Percentiles rank a stretch among this genome's conserved stretches.
Evolutionary conservation across 257 asterid genomes (phyloP).

Genomic region (Petunia secreta): DNA sequence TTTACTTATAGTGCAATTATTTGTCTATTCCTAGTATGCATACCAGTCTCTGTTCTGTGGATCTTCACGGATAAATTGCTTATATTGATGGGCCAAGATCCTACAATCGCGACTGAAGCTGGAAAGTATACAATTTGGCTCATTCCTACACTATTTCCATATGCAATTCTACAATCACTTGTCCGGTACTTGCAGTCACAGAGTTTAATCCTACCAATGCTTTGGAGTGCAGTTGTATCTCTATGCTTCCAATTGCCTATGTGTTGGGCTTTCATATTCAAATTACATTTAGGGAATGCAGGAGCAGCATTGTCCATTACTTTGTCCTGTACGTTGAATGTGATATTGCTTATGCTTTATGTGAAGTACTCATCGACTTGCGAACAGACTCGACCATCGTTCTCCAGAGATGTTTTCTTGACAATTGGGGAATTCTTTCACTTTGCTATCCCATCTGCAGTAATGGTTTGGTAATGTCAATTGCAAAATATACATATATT

Average conservation of each 20-base stretch:
- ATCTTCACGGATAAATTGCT: slow-evolving; percentile 59
- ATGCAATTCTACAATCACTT: slow-evolving; percentile 25
- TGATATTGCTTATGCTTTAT: too few relatives aligned
- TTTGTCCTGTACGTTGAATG: too few relatives aligned
- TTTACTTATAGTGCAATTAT: too few relatives aligned
- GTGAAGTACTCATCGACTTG: too few relatives aligned
- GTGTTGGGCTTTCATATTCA: too few relatives aligned
- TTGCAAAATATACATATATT: neutral
- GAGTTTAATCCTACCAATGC: too few relatives aligned
- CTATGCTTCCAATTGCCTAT: too few relatives aligned
- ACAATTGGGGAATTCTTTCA: slow-evolving; percentile 55
- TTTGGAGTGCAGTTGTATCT: too few relatives aligned
- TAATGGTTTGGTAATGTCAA: slow-evolving; percentile 71
- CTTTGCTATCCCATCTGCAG: slow-evolving; percentile 74
- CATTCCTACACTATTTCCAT: slow-evolving; percentile 67
- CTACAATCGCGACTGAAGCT: slow-evolving; percentile 9
- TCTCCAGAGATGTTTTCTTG: slow-evolving; percentile 46
- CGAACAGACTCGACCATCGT: slow-evolving; percentile 22
- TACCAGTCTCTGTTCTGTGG: slow-evolving; percentile 60
- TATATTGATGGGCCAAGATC: slow-evolving; percentile 24
- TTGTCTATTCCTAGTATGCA: neutral
- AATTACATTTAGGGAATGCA: too few relatives aligned
- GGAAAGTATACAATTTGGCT: slow-evolving; percentile 65
- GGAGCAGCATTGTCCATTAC: too few relatives aligned
- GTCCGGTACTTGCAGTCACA: too few relatives aligned